phyloP scores from a whole-genome alignment of 352 stramenopile genomes.

The Aphanomyces euteiches region DNA sequence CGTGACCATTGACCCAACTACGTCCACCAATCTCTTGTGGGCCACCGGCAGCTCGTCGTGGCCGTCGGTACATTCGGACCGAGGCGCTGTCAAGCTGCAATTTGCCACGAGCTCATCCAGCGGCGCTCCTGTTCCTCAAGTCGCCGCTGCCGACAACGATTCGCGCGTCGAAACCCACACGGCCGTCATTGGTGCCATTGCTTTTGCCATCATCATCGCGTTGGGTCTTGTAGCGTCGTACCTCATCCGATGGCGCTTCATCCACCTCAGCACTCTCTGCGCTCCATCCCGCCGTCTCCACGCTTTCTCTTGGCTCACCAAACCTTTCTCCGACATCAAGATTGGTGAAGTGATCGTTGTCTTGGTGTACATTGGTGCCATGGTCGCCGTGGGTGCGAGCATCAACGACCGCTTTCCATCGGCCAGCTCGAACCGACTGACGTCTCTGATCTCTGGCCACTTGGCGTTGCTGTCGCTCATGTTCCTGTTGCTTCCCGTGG shows the following conservation, averaged over 20 bases:
- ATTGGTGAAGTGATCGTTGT: constrained; percentile 61
- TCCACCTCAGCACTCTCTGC: neutral
- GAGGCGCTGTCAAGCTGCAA: constrained; percentile 5
- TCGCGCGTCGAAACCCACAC: neutral
- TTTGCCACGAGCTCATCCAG: neutral
- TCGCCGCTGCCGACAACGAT: neutral
- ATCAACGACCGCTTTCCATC: constrained; percentile 37
- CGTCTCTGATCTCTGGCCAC: constrained; percentile 43
- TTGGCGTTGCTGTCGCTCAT: constrained; percentile 66
- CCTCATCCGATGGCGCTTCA: neutral
- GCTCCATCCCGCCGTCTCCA: neutral
- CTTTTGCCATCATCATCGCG: neutral
- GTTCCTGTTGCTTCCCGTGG: constrained; percentile 70
- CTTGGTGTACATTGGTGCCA: constrained; percentile 56
- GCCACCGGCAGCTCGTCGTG: neutral
- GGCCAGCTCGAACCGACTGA: constrained; percentile 34
- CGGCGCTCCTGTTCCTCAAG: neutral
- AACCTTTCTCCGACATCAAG: constrained; percentile 56
- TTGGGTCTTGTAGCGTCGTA: constrained; percentile 12
- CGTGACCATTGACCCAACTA: neutral
- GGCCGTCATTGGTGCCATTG: constrained; percentile 3
- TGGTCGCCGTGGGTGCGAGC: constrained; percentile 38
- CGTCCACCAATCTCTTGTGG: constrained; percentile 6
- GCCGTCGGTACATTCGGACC: constrained; percentile 2
- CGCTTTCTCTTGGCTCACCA: constrained; percentile 42